These are phyloP conservation scores for Rosa lucieae DNA, from an alignment of 306 rosid species.

Conservation along the genomic window DNA sequence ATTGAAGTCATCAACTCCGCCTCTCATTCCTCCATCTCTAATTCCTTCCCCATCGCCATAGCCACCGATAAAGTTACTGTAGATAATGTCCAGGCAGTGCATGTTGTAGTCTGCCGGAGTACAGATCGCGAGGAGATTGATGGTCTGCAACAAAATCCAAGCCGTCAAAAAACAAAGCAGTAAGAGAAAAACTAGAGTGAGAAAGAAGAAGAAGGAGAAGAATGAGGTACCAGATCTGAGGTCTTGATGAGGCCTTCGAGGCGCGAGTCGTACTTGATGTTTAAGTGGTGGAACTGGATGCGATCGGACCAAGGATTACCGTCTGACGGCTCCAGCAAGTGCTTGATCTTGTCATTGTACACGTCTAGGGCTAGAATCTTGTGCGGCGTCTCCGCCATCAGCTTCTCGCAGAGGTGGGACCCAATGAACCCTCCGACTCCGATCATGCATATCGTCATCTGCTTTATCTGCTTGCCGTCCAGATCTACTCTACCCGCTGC, in stretches of 20 bases:
- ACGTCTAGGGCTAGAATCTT: conserved; percentile 78
- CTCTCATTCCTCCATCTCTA: too few relatives aligned
- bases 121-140: conserved; percentile 85
- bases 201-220: not conserved
- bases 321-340: conserved; percentile 66
- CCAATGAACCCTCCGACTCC: conserved; percentile 97
- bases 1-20: too few relatives aligned
- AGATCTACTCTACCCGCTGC: conserved; percentile 64
- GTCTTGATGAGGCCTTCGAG: conserved; percentile 88
- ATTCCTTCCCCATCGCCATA: too few relatives aligned
- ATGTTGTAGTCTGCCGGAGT: conserved; percentile 96
- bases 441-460: conserved; percentile 87
- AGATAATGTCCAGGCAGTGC: conserved; percentile 84
- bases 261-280: conserved; percentile 83
- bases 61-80: conserved; percentile 68
- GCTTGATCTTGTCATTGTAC: conserved; percentile 87
- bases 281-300: conserved; percentile 84
- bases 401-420: conserved; percentile 85
- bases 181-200: not conserved
- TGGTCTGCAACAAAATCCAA: conserved; percentile 43
- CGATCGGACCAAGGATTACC: conserved; percentile 68
- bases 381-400: conserved; percentile 77
- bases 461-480: conserved; percentile 68
- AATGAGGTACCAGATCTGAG: conserved; percentile 78
- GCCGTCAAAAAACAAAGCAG: not conserved